These are phyloP conservation scores for Fusarium abutilonis DNA, from an alignment of 2,329 filamentous ascomycete species.

Conservation along the genomic window DNA sequence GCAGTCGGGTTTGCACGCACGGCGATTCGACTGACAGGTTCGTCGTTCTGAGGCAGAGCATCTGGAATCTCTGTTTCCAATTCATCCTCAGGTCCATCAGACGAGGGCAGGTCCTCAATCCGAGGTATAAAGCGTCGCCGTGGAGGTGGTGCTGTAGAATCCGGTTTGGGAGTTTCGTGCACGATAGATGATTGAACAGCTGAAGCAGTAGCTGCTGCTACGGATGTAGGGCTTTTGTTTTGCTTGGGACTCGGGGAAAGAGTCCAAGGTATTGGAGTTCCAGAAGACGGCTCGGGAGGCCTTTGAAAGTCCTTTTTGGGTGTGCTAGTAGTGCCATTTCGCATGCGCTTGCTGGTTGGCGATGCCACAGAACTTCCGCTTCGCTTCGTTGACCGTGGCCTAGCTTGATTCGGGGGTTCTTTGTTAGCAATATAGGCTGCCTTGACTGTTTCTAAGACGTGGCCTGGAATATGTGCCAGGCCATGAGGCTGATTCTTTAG, in stretches of 20 bases:
- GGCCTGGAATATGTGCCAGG: slow-evolving; percentile 49
- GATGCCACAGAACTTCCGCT: slow-evolving; percentile 5
- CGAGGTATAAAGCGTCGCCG: slow-evolving; percentile 21
- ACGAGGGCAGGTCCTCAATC: slow-evolving; percentile 21
- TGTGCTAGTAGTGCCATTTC: slow-evolving; percentile 12
- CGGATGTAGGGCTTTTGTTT: neutral
- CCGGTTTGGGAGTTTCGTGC: slow-evolving; percentile 41
- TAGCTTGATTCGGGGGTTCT: neutral
- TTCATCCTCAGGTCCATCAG: slow-evolving; percentile 49
- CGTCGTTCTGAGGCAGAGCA: slow-evolving; percentile 33
- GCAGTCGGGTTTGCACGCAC: slow-evolving; percentile 28
- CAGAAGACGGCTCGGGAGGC: slow-evolving; percentile 15
- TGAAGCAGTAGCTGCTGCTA: neutral
- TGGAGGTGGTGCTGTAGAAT: slow-evolving; percentile 10
- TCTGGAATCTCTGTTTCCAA: slow-evolving; percentile 51
- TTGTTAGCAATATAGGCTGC: slow-evolving; percentile 36
- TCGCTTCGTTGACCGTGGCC: slow-evolving; percentile 17
- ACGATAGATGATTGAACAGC: slow-evolving; percentile 36
- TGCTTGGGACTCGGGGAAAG: slow-evolving; percentile 5
- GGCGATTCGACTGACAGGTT: slow-evolving; percentile 43
- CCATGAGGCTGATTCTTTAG: slow-evolving; percentile 40
- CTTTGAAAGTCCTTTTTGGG: neutral
- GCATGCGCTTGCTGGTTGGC: slow-evolving; percentile 18
- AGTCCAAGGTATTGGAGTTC: slow-evolving; percentile 35
- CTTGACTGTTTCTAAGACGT: slow-evolving; percentile 49